These are phyloP conservation scores for Emydomyces testavorans DNA, from an alignment of 2,329 filamentous ascomycete genomes.

Conservation along the genomic window DNA sequence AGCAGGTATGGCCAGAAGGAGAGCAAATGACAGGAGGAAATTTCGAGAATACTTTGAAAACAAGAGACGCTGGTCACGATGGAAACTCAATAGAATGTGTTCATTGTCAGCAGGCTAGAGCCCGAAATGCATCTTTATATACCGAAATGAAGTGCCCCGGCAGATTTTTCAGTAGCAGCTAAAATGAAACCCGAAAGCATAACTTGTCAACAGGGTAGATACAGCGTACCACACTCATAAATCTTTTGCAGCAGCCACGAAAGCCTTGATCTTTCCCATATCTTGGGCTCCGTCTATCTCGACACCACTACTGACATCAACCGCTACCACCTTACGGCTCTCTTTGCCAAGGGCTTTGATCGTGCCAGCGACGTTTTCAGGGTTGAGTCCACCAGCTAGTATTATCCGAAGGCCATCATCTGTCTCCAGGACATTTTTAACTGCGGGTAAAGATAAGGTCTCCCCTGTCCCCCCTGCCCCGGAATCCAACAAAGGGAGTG, in stretches of 20 bases:
- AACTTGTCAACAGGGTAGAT: background rate
- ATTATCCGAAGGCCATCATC: conserved; percentile 64
- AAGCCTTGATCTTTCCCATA: conserved; percentile 65
- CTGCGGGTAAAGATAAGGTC: conserved; percentile 58
- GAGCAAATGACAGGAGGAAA: background rate
- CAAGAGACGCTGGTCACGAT: too few relatives aligned
- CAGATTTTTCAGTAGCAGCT: background rate
- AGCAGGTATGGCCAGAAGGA: too few relatives aligned
- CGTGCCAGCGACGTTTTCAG: conserved; percentile 61
- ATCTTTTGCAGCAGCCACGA: conserved; percentile 63
- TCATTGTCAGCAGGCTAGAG: background rate
- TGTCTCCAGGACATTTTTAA: conserved; percentile 53
- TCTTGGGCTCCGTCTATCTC: conserved; percentile 74
- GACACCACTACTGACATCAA: conserved; percentile 92
- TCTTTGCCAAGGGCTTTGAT: conserved; percentile 53
- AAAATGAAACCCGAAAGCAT: background rate
- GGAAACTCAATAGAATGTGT: too few relatives aligned
- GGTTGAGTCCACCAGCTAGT: conserved; percentile 72
- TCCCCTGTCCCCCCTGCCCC: conserved; percentile 73
- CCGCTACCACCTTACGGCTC: conserved; percentile 56
- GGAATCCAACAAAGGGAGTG: conserved; percentile 73
- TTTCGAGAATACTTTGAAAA: background rate
- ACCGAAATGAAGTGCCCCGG: background rate
- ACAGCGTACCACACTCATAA: conserved; percentile 22
- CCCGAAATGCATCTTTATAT: background rate